Evolutionary conservation across 495 filamentous ascomycete genomes (phyloP), one percentile per base, ranked within the genome.

Genomic region (Penicillium diatomitis): DNA sequence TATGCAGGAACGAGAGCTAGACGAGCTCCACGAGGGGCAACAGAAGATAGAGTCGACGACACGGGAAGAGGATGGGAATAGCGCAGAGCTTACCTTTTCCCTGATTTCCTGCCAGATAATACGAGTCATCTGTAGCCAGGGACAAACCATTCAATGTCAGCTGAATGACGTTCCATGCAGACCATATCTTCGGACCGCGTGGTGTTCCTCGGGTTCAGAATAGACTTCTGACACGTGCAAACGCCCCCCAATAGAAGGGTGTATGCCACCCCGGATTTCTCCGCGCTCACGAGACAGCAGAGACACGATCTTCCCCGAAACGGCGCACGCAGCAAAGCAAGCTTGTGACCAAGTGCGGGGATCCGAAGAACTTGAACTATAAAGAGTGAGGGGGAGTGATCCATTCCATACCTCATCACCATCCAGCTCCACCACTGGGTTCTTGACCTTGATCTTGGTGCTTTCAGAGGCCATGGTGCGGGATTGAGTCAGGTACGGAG

Each of bases 51-150:
- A 29, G 32, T 6, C 8, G 33, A 28, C 35, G 44, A 51, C 36
- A 20, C 20, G 20, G 20, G 20, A 37, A 51, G 52, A 34, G 36
- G 49, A 52, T 27, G 50, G 38, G 48, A 43, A 29, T 50, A 45
- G 57, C 51, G 38, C 40, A 45, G 55, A 41, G 56, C 78, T 55
- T 63, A 84, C 80, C 67, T 92, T 96, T 66, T 96, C 82, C 76
- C 95, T 95, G 76, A 98, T 98, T 62, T 88, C 83, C 73, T 96
- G 74, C 92, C 92, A 98, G 73, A 98, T 98, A 59, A 98, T 89
- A 60, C 92, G 79, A 51, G 92, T 98, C 92, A 98, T 98, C 81
- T 76, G 68, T 10, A 53, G 31, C 27, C 28, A 43, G 44, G 4
- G 6, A 11, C 38, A 27, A 44, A 51, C 12, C n/a, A 45, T 34